phyloP scores from a whole-genome alignment of 306 rosid genomes.

The Ziziphus jujuba region DNA sequence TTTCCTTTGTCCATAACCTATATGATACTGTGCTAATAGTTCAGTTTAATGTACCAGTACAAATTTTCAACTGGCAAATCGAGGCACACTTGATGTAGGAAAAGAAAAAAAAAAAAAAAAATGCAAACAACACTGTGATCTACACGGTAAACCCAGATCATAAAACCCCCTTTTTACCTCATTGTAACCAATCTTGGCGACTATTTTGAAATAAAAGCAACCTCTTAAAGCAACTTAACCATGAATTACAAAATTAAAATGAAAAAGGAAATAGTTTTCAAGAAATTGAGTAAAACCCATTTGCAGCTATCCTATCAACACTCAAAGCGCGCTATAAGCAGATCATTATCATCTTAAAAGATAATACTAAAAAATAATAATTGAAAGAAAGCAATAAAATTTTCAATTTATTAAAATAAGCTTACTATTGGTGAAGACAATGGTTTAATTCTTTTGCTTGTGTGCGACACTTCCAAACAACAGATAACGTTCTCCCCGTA shows the following conservation, averaged over 20 bases:
- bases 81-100: not conserved
- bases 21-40: not conserved
- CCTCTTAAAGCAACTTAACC: not conserved
- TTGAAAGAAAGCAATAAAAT: slow-evolving; percentile 2
- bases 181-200: not conserved
- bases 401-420: not conserved
- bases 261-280: not conserved
- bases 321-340: not conserved
- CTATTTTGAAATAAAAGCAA: not conserved
- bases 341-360: too few relatives aligned
- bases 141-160: not conserved
- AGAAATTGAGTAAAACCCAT: not conserved
- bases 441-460: slow-evolving; percentile 79
- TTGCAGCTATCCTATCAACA: not conserved
- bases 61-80: not conserved
- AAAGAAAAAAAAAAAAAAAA: too few relatives aligned
- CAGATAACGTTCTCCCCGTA: slow-evolving; percentile 72
- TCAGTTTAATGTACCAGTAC: not conserved
- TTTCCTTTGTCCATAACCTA: too few relatives aligned
- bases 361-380: not conserved
- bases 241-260: not conserved
- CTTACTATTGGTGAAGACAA: slow-evolving; percentile 88
- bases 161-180: not conserved
- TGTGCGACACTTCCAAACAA: slow-evolving; percentile 75
- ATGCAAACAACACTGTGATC: not conserved